phyloP scores from a whole-genome alignment of 2,329 filamentous ascomycete species.

The Stemphylium lycopersici region DNA sequence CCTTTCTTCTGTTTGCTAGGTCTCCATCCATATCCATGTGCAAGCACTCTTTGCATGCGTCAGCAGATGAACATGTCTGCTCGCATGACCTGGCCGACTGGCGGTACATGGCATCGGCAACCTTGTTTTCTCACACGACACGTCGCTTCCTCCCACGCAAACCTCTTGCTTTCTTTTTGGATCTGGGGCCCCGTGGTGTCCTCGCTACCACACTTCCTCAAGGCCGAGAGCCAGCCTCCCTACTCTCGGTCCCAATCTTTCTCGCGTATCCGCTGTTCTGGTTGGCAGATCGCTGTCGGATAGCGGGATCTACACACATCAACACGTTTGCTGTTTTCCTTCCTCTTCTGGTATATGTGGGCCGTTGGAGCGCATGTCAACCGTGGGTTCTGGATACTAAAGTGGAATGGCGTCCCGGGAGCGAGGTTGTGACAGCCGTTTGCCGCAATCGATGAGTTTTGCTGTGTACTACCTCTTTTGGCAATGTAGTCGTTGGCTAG shows the following conservation, averaged over 20 bases:
- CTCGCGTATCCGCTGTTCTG: background rate
- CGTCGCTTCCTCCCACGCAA: background rate
- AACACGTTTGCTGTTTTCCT: background rate
- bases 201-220: background rate
- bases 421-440: constrained; percentile 9
- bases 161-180: background rate
- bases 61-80: no score
- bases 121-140: background rate
- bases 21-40: no score
- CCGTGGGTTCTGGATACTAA: background rate
- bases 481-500: background rate
- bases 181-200: background rate
- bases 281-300: constrained; percentile 2
- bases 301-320: constrained; percentile 9
- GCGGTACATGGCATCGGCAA: background rate
- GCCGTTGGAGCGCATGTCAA: background rate
- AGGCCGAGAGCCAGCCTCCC: background rate
- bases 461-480: constrained; percentile 1
- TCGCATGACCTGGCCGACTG: background rate
- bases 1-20: no score
- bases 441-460: constrained; percentile 4
- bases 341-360: constrained; percentile 6
- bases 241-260: background rate
- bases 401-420: background rate
- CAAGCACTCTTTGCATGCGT: no score